Percentiles rank a stretch among this genome's conserved stretches.
Conservation (phyloP, 2,329 filamentous ascomycete genomes). For the Biscogniauxia mediterranea region DNA sequence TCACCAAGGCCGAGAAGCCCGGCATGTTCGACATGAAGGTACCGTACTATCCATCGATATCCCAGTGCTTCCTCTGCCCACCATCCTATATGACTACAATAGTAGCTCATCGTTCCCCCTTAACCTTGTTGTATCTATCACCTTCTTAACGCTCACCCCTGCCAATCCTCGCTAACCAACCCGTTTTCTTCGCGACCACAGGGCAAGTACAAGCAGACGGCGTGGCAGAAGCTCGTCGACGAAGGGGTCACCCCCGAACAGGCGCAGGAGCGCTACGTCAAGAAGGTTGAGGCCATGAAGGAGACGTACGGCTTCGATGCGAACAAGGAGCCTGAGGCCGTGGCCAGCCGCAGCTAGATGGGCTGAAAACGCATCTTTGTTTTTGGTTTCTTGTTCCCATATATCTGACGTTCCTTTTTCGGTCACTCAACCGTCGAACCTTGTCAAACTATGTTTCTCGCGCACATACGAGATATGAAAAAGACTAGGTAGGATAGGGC, state of each 20-base stretch:
- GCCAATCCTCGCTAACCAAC: slow-evolving; percentile 1
- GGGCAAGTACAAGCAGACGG: slow-evolving; percentile 77
- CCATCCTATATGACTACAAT: neutral
- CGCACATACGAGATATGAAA: no score
- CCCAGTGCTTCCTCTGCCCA: slow-evolving; percentile 1
- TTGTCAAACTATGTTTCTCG: no score
- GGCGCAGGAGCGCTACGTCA: slow-evolving; percentile 76
- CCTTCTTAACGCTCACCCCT: no score
- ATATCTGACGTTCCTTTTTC: neutral
- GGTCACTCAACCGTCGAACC: neutral
- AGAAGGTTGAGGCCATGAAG: slow-evolving; percentile 71
- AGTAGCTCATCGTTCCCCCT: no score
- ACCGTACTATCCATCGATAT: slow-evolving; percentile 8
- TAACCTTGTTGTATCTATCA: no score
- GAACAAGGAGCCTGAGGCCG: slow-evolving; percentile 60
- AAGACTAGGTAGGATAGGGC: no score
- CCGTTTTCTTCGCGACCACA: slow-evolving; percentile 32
- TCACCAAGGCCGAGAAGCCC: slow-evolving; percentile 54
- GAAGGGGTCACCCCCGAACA: slow-evolving; percentile 59
- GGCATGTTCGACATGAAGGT: slow-evolving; percentile 72
- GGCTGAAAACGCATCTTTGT: neutral
- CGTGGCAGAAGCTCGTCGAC: slow-evolving; percentile 72
- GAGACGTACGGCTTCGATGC: slow-evolving; percentile 64
- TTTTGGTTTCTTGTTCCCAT: neutral
- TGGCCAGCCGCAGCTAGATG: slow-evolving; percentile 29